A percentile compares a stretch with the other conserved stretches of the same genome.
phyloP scores from a whole-genome alignment of 768 basidiomycete species.

The Phanerochaete sordida region DNA sequence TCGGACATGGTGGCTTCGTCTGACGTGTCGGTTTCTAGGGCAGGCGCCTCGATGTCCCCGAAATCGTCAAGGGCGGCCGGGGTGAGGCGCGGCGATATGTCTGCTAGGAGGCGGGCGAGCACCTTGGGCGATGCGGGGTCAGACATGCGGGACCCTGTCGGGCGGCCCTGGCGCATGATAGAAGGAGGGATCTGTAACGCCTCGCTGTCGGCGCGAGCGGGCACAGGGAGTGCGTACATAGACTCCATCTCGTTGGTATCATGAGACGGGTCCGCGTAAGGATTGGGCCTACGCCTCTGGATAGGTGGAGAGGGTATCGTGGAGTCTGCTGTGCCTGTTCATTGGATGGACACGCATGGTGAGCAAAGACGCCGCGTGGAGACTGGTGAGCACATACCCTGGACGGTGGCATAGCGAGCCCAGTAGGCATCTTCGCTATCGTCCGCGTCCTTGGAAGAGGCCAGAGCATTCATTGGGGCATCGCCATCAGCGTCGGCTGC shows the following conservation, averaged over 20 bases:
- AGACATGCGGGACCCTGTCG: constrained; percentile 14
- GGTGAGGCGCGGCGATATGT: constrained; percentile 24
- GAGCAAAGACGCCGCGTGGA: not conserved
- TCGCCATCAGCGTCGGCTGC: constrained; percentile 29
- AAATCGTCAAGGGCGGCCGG: constrained; percentile 4
- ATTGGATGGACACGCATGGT: not conserved
- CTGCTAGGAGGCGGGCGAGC: constrained; percentile 23
- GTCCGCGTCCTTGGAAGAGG: constrained; percentile 22
- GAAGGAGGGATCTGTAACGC: constrained; percentile 19
- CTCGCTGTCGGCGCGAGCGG: constrained; percentile 19
- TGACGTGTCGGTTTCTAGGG: constrained; percentile 6
- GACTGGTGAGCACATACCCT: constrained; percentile 43
- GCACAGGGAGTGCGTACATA: constrained; percentile 21
- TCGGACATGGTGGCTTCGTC: constrained; percentile 8
- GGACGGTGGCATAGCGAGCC: constrained; percentile 68
- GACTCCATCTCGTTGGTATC: constrained; percentile 17
- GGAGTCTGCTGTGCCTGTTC: constrained; percentile 66
- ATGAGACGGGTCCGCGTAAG: constrained; percentile 11
- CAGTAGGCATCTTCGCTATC: constrained; percentile 64
- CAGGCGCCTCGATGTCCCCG: constrained; percentile 2
- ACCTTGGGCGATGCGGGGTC: constrained; percentile 29
- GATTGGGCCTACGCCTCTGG: constrained; percentile 25
- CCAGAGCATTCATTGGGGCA: constrained; percentile 16
- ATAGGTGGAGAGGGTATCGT: constrained; percentile 54
- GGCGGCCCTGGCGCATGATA: constrained; percentile 1